Percentiles rank a stretch among this genome's conserved stretches.
These are phyloP conservation scores for Hypomontagnella submonticulosa DNA, from an alignment of 495 filamentous ascomycete genomes.

Conservation along the genomic window DNA sequence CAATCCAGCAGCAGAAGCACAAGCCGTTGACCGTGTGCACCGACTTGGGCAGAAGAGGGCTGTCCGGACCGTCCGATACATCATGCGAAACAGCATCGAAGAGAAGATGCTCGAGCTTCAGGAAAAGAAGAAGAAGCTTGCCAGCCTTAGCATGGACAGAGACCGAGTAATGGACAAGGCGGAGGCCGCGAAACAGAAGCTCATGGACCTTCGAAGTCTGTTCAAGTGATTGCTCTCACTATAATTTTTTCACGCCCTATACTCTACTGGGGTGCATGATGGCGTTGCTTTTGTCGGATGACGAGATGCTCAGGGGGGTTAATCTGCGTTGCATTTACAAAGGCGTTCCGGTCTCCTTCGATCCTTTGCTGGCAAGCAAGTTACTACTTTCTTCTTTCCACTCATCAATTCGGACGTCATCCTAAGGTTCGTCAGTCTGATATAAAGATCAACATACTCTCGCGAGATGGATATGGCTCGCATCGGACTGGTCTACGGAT, in stretches of 20 bases:
- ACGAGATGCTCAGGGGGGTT: not conserved
- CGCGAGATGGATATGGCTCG: too few species aligned
- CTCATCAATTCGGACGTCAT: too few species aligned
- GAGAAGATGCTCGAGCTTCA: slow-evolving; percentile 92
- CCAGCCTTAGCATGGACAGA: slow-evolving; percentile 79
- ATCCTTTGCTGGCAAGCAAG: too few species aligned
- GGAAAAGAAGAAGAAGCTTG: slow-evolving; percentile 88
- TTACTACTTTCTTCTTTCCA: too few species aligned
- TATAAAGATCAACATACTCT: too few species aligned
- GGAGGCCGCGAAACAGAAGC: slow-evolving; percentile 77
- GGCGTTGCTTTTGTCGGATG: slow-evolving; percentile 8
- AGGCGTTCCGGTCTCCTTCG: slow-evolving; percentile 29
- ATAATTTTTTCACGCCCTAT: not conserved
- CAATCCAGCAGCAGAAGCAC: slow-evolving; percentile 93
- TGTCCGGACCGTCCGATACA: slow-evolving; percentile 82
- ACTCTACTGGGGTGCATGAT: not conserved
- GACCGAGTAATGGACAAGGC: slow-evolving; percentile 71
- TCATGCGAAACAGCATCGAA: slow-evolving; percentile 92
- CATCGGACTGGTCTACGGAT: too few species aligned
- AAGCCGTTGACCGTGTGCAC: slow-evolving; percentile 94
- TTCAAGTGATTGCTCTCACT: slow-evolving; percentile 65
- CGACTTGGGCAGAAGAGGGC: slow-evolving; percentile 88
- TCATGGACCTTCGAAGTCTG: slow-evolving; percentile 83
- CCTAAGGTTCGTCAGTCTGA: too few species aligned
- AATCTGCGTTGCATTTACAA: slow-evolving; percentile 27